phyloP scores from a whole-genome alignment of 2,329 filamentous ascomycete species.

The Talaromyces pinophilus region DNA sequence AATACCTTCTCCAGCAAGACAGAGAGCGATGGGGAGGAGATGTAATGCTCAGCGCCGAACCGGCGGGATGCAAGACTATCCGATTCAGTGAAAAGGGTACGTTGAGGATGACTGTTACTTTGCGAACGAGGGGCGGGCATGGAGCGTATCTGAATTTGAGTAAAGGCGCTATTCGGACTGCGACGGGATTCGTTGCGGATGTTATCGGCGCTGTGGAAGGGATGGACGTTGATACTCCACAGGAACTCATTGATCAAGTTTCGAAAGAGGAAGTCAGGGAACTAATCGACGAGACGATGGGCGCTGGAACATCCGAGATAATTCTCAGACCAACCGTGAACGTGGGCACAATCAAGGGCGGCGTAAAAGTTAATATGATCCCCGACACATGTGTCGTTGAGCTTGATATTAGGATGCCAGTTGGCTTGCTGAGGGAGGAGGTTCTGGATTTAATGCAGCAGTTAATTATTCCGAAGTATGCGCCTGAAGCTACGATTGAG shows the following conservation, averaged over 20 bases:
- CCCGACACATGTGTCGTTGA: constrained; percentile 42
- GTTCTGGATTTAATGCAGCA: constrained; percentile 31
- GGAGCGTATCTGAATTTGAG: constrained; percentile 46
- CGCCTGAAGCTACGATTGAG: constrained; percentile 26
- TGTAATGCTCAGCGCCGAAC: constrained; percentile 45
- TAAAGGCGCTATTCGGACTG: constrained; percentile 43
- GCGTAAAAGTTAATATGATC: constrained; percentile 49
- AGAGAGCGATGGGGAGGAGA: constrained; percentile 41
- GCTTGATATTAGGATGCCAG: constrained; percentile 45
- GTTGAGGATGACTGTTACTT: constrained; percentile 41
- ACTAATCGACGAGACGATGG: constrained; percentile 25
- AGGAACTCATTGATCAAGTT: background rate
- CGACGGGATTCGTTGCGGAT: constrained; percentile 33
- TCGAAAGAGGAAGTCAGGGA: background rate
- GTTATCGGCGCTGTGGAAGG: constrained; percentile 24
- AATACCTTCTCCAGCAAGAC: constrained; percentile 36
- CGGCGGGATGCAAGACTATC: constrained; percentile 41
- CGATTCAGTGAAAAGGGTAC: constrained; percentile 49
- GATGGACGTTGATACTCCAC: background rate
- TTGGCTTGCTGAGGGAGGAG: constrained; percentile 36
- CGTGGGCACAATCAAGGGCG: constrained; percentile 46
- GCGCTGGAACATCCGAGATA: constrained; percentile 40
- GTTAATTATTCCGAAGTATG: background rate
- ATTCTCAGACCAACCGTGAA: constrained; percentile 45
- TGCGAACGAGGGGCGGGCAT: constrained; percentile 39